Evolutionary conservation across 805 yeast species (phyloP), one percentile per base, ranked within the genome.

Genomic region (Danielozyma ontarioensis): DNA sequence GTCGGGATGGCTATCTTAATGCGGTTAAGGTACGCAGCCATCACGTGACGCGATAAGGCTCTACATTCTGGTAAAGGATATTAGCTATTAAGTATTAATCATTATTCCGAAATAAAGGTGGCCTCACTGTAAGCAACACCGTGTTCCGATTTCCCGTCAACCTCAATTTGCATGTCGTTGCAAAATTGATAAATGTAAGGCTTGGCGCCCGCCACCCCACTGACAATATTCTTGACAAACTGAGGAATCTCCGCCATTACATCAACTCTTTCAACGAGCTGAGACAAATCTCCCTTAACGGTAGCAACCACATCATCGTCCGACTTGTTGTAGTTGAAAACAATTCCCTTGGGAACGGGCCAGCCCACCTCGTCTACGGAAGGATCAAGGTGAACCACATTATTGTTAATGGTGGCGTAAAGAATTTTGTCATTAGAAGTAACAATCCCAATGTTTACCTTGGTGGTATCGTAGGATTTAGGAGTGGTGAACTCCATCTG

Each of bases 401-500:
- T 66, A 52, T 87, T 87, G 50, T 82, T 69, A 29, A 78, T 71
- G 7, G 95, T 75, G 19, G 82, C 78, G 17, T 64, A 42, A 13
- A 85, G 48, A 32, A 89, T 71, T 43, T 81, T 77, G 34, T 77
- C 74, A 34, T 78, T 72, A 36, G 74, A 68, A 16, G 85, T 72
- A 24, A 87, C 68, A 35, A 86, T 80, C 25, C 93, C 97, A 30
- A 89, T 60, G 31, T 83, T 76, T 29, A 90, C 95, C 41, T 76
- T 78, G 12, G 95, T 81, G 38, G 74, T 73, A 33, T 84, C 96
- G 59, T 93, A 93, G 1, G 96, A 80, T 37, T 67, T 78, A 18
- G 98, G 98, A 6, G 98, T 93, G 28, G 89, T 83, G 67, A 86
- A 93, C 61, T 93, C 97, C 96, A 93, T 93, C 44, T 84, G 74